A percentile compares a stretch with the other conserved stretches of the same genome.
Conservation (phyloP, 345 rosid genomes). For the Syzygium jambos region DNA sequence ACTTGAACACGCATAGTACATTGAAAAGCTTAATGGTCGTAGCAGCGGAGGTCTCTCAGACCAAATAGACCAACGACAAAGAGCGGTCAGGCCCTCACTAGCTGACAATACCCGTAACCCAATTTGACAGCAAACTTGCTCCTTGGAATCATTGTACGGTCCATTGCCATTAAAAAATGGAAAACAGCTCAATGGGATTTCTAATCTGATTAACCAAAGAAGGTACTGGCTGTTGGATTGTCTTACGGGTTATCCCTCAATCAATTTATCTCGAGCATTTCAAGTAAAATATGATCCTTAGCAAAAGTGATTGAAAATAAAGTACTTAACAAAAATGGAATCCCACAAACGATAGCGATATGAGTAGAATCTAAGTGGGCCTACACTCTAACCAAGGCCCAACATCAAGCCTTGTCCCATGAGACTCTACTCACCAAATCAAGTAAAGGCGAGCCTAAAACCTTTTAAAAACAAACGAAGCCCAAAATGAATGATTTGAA, state of each 20-base stretch:
- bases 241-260: no score
- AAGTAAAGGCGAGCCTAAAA: background rate
- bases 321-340: no score
- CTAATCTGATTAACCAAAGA: background rate
- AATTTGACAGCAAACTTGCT: background rate
- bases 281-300: no score
- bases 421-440: background rate
- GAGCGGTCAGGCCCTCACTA: rapidly evolving
- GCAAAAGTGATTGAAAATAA: no score
- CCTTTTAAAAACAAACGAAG: background rate
- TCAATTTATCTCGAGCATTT: no score
- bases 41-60: background rate
- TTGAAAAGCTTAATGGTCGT: background rate
- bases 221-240: no score
- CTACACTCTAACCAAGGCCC: background rate
- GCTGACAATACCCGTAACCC: background rate
- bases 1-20: background rate
- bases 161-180: background rate
- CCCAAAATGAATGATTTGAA: no score
- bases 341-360: no score
- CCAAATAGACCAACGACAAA: background rate
- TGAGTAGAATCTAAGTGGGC: no score
- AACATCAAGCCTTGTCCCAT: background rate
- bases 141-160: background rate
- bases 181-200: background rate